Conservation (phyloP, 1,139 yeast species). For the Debaryomyces sp. region DNA sequence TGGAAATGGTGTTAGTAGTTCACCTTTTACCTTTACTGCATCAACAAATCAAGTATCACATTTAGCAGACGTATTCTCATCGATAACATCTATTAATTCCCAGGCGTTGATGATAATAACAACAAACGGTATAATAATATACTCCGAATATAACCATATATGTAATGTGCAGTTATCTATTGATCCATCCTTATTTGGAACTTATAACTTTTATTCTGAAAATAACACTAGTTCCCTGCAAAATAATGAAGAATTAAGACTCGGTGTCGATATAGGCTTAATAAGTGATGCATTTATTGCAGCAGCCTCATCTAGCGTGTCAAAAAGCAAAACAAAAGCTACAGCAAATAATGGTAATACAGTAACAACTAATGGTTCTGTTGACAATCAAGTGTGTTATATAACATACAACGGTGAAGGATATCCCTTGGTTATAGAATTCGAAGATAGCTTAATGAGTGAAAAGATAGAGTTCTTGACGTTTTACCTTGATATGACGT, state of each 20-base stretch:
- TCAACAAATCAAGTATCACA: constrained; percentile 44
- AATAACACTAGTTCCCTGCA: constrained; percentile 13
- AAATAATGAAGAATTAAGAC: constrained; percentile 24
- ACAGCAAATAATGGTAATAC: constrained; percentile 8
- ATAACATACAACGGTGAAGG: constrained; percentile 58
- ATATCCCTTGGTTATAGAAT: constrained; percentile 65
- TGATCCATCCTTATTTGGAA: constrained; percentile 40
- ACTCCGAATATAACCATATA: constrained; percentile 42
- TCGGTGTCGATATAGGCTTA: constrained; percentile 43
- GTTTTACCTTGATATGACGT: constrained; percentile 43
- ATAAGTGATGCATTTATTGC: constrained; percentile 39
- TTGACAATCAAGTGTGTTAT: constrained; percentile 29
- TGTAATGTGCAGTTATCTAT: constrained; percentile 37
- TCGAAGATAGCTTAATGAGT: constrained; percentile 69
- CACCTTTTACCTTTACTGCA: constrained; percentile 29
- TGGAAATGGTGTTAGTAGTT: not conserved
- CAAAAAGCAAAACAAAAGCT: constrained; percentile 6
- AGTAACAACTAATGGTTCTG: constrained; percentile 16
- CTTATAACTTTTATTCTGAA: constrained; percentile 25
- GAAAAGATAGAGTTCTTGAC: constrained; percentile 76
- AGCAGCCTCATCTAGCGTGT: constrained; percentile 20
- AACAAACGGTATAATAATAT: constrained; percentile 35
- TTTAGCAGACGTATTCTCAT: constrained; percentile 39
- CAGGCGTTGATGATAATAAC: constrained; percentile 42
- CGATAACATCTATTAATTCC: constrained; percentile 33